Base-by-base conservation (phyloP, 148 eudicot species). In the Vaccinium darrowii region DNA sequence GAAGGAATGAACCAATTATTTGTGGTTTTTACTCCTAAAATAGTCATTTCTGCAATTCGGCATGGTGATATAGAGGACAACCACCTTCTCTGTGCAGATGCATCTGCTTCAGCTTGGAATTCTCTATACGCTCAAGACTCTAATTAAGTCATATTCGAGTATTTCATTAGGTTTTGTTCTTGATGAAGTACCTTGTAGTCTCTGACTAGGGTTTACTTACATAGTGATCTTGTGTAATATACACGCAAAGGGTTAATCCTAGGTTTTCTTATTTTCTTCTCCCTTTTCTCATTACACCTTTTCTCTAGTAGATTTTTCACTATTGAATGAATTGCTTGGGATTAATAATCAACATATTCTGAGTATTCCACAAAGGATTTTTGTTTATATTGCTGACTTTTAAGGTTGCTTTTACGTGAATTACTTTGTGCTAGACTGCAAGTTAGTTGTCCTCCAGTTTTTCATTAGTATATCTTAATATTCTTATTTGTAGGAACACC, bases 401-500 rank as follows among this genome's bases (percentile, higher is more conserved):
- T 25, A 36, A 14, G n/a, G 18, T 49, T 25, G 51, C 4, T 3
- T 12, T 62, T 49, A 10, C 11, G 27, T 58, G 73, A 79, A 69
- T 51, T 82, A n/a, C 63, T 67, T 54, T 30, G 15, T 8, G 76
- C 49, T 27, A 67, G 16, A 27, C 73, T 67, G 8, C 73, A 23
- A 67, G 36, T 67, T 67, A 67, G 73, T 67, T 67, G 36, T 4
- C 39, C 4, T 6, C 36, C 3, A 3, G 30, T 10, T 13, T 21
- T 8, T 21, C 9, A 0, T 33, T 6, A 14, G 5, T 30, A 71
- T 84, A 15, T 21, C 81, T 73, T 50, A 51, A 65, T 56, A 19
- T 69, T 16, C 80, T n/a, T 75, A 78, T 80, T 78, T 83, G 87
- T 76, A 97, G 99, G 98, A 76, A 97, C 98, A 15, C 98, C 99